These are phyloP conservation scores for Cercophora sp. DNA, from an alignment of 495 filamentous ascomycete species.

Conservation along the genomic window DNA sequence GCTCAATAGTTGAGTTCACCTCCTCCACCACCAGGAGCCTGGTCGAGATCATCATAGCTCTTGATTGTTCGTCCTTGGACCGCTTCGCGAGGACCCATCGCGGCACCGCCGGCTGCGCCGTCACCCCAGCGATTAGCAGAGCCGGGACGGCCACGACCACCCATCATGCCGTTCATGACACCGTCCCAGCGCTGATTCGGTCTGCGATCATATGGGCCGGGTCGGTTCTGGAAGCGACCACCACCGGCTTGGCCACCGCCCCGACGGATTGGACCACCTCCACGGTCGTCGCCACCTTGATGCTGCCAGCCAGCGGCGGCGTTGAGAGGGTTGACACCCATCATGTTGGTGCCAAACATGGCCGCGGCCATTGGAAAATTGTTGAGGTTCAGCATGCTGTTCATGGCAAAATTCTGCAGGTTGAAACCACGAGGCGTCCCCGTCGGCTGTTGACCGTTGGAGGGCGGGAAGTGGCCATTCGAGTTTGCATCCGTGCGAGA, in stretches of 20 bases:
- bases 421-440: slow-evolving; percentile 92
- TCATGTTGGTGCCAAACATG: slow-evolving; percentile 53
- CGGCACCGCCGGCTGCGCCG: slow-evolving; percentile 59
- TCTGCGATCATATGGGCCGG: slow-evolving; percentile 48
- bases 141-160: slow-evolving; percentile 44
- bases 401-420: slow-evolving; percentile 59
- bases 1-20: slow-evolving; percentile 58
- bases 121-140: slow-evolving; percentile 58
- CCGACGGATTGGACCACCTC: slow-evolving; percentile 44
- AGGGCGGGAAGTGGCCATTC: slow-evolving; percentile 87
- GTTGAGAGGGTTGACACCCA: slow-evolving; percentile 44
- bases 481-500: slow-evolving; percentile 93
- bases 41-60: slow-evolving; percentile 96
- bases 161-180: slow-evolving; percentile 33
- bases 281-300: slow-evolving; percentile 41
- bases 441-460: slow-evolving; percentile 65
- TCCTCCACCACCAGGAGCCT: slow-evolving; percentile 55
- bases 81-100: slow-evolving; percentile 76
- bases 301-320: slow-evolving; percentile 43
- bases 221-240: slow-evolving; percentile 42
- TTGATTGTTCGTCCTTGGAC: slow-evolving; percentile 87
- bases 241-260: slow-evolving; percentile 34
- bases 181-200: slow-evolving; percentile 38
- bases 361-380: slow-evolving; percentile 44
- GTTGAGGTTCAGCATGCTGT: slow-evolving; percentile 53